Conservation (phyloP, 768 basidiomycete genomes). For the Lentinula sp. region DNA sequence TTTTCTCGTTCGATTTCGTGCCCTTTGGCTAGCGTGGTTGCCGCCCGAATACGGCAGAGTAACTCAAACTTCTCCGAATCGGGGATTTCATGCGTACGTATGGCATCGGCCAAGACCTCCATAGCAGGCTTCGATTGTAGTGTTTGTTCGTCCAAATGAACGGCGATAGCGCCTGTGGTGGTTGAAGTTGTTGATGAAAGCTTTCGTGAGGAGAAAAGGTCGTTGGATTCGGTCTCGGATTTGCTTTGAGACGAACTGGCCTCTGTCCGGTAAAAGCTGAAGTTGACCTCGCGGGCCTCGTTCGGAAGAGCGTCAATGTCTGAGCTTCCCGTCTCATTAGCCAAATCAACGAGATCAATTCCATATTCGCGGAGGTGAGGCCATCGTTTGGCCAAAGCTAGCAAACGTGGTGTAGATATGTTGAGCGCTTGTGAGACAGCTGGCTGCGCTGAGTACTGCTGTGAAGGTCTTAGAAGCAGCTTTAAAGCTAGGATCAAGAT, state of each 20-base stretch:
- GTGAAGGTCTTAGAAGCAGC: slow-evolving; percentile 85
- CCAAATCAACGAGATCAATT: slow-evolving; percentile 69
- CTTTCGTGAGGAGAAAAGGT: slow-evolving; percentile 46
- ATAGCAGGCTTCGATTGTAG: slow-evolving; percentile 60
- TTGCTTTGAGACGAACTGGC: slow-evolving; percentile 34
- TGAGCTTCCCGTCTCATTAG: slow-evolving; percentile 42
- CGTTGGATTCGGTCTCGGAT: slow-evolving; percentile 37
- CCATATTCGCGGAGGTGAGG: slow-evolving; percentile 76
- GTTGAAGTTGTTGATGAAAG: slow-evolving; percentile 22
- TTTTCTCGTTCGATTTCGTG: slow-evolving; percentile 66
- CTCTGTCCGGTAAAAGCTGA: slow-evolving; percentile 73
- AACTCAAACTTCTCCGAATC: slow-evolving; percentile 85
- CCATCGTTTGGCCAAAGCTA: slow-evolving; percentile 83
- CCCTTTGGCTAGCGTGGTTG: slow-evolving; percentile 57
- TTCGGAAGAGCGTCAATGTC: slow-evolving; percentile 58
- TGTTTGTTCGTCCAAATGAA: slow-evolving; percentile 59
- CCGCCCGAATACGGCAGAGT: slow-evolving; percentile 77
- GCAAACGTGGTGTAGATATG: slow-evolving; percentile 74
- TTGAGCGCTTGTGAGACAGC: slow-evolving; percentile 79
- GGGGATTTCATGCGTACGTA: slow-evolving; percentile 64
- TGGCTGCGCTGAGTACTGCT: slow-evolving; percentile 89
- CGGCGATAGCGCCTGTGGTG: slow-evolving; percentile 45
- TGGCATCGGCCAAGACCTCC: slow-evolving; percentile 68
- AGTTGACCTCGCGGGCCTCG: slow-evolving; percentile 75
- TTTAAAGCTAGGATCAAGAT: slow-evolving; percentile 79